Evolutionary conservation across 148 eudicot species (phyloP), one percentile per base, ranked within the genome.

Genomic region (Linanthus parryae): DNA sequence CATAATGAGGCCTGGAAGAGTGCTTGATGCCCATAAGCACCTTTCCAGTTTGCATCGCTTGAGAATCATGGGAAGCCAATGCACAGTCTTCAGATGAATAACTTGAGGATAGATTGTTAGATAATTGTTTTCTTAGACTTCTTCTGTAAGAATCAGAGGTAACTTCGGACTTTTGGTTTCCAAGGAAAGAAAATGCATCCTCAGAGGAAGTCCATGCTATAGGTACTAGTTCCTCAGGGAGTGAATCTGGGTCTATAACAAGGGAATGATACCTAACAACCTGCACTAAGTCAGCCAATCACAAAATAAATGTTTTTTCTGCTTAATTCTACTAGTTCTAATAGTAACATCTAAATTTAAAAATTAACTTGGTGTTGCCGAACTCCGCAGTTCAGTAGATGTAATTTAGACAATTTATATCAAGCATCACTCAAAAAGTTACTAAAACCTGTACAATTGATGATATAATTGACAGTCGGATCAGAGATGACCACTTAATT

Each of bases 241-340:
- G 83, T 28, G 96, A 73, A 23, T 59, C 39, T 46, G 75, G 80
- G 53, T 94, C 88, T 56, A 94, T 54, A 31, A 88, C 84, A 70
- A 94, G 99, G 57, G 99, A 94, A 56, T 94, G 99, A 78, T 94
- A 94, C 26, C 99, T 82, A 60, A 94, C 99, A 66, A 88, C 99
- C 99, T 94, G 73, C 58, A 66, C 22, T 47, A 54, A 52, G n/a
- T 45, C 44, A 52, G 33, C 30, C 43, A 47, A 40, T 18, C 25
- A 27, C n/a, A n/a, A n/a, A n/a, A n/a, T n/a, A n/a, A n/a, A n/a
- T n/a, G n/a, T n/a, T n/a, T n/a, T n/a, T n/a, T n/a, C n/a, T n/a
- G n/a, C n/a, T n/a, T n/a, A n/a, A n/a, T n/a, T n/a, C n/a, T n/a
- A n/a, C n/a, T n/a, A n/a, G n/a, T n/a, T n/a, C n/a, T n/a, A n/a